A percentile compares a stretch with the other conserved stretches of the same genome.
Conservation (phyloP, 352 stramenopile species). For the Nothophytophthora sp. region DNA sequence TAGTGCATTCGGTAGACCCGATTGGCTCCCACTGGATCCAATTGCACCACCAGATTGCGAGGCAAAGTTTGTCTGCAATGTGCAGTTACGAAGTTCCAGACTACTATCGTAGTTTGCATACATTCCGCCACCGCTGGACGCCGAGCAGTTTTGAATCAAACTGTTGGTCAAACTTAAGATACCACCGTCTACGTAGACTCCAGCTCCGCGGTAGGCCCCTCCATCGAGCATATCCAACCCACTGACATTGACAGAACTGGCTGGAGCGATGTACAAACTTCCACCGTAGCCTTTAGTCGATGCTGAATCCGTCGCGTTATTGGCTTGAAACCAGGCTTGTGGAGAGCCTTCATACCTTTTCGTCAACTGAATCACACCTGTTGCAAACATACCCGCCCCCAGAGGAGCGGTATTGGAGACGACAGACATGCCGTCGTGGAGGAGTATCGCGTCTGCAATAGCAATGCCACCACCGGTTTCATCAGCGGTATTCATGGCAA, state of each 20-base stretch:
- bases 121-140: conserved; percentile 28
- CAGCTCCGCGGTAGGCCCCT: conserved; percentile 17
- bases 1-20: conserved; percentile 9
- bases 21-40: conserved; percentile 10
- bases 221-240: conserved; percentile 18
- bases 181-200: conserved; percentile 25
- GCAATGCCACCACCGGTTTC: conserved; percentile 22
- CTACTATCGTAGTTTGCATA: conserved; percentile 21
- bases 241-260: conserved; percentile 14
- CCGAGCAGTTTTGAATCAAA: conserved; percentile 13
- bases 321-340: conserved; percentile 11
- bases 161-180: conserved; percentile 17
- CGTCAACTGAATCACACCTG: conserved; percentile 3
- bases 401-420: conserved; percentile 19
- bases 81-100: conserved; percentile 18
- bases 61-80: conserved; percentile 29
- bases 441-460: conserved; percentile 16
- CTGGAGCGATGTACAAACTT: conserved; percentile 21
- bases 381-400: conserved; percentile 29
- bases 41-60: conserved; percentile 27
- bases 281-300: conserved; percentile 14
- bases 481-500: conserved; percentile 8
- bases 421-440: conserved; percentile 25
- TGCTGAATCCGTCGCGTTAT: conserved; percentile 6
- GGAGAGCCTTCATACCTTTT: conserved; percentile 2